Evolutionary conservation across 495 filamentous ascomycete genomes (phyloP), one percentile per base, ranked within the genome.

Genomic region (Talaromyces nanjingensis): DNA sequence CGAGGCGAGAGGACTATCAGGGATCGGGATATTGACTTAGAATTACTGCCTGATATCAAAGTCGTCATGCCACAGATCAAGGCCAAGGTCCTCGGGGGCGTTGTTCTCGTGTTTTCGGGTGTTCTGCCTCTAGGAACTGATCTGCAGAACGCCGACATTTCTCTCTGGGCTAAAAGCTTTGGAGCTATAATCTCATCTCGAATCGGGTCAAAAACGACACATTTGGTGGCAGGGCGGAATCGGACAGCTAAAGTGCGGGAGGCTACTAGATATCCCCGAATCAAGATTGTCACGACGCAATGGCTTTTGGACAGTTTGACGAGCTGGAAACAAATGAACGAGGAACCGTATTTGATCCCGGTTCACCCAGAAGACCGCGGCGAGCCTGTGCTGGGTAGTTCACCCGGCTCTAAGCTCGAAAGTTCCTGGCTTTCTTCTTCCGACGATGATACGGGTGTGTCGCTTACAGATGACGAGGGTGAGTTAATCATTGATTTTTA

Each of bases 231-330:
- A 58, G 85, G 85, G 6, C 84, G 89, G 20, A 89, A 91, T 59
- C 85, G 93, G n/a, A 97, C 93, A 7, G 84, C 87, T 39, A 98
- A 98, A 74, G 90, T 97, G 49, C 83, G 86, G 27, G 87, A 90
- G 75, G 94, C 94, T 6, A 81, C 83, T 14, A 82, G 86, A 25
- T 85, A 85, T 20, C 84, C 86, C 12, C 84, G 85, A 4, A 87
- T 98, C 74, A 91, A 91, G 71, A 93, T 99, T 58, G 93, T 99
- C 60, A 89, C 85, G 64, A 89, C 89, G 31, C 88, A 90, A 66
- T 99, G 94, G 94, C 84, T 99, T 33, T 78, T 87, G 31, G 89
- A 92, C 63, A 92, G 84, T 34, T 84, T 97, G 62, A 86, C 83
- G 3, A 85, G 85, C 67, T 98, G 93, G 93, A 77, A 78, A 59